Conservation (phyloP, 2,329 filamentous ascomycete genomes). For the Neofusicoccum laricinum region DNA sequence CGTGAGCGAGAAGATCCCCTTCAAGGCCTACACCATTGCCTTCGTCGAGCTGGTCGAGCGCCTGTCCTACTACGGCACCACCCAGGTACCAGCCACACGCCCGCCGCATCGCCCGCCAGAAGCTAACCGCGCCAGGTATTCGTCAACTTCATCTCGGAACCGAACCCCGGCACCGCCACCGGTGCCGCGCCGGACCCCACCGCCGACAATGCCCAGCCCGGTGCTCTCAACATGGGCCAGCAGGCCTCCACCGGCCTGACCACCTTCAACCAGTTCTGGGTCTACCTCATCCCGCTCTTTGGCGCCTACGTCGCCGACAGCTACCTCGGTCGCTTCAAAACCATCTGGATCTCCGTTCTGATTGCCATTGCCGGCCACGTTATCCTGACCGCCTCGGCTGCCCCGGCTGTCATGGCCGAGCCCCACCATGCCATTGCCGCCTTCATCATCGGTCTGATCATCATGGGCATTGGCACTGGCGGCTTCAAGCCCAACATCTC, state of each 20-base stretch:
- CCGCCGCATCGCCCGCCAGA: background rate
- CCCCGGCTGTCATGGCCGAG: constrained; percentile 50
- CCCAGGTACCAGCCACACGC: background rate
- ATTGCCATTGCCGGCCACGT: constrained; percentile 59
- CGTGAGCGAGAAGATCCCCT: constrained; percentile 33
- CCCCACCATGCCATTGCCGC: constrained; percentile 51
- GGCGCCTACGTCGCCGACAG: constrained; percentile 60
- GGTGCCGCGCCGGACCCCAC: constrained; percentile 29
- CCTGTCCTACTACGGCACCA: constrained; percentile 38
- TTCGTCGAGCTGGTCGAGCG: constrained; percentile 39
- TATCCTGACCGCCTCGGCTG: constrained; percentile 54
- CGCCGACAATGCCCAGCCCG: constrained; percentile 37
- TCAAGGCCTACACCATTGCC: constrained; percentile 36
- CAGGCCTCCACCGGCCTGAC: constrained; percentile 51
- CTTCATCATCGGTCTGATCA: constrained; percentile 56
- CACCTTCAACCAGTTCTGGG: constrained; percentile 56
- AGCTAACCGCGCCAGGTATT: constrained; percentile 26
- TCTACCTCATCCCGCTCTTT: constrained; percentile 57
- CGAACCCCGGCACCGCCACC: constrained; percentile 28
- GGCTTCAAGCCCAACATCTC: constrained; percentile 67
- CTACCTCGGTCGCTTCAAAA: constrained; percentile 60
- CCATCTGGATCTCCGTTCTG: constrained; percentile 54
- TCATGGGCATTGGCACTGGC: constrained; percentile 66
- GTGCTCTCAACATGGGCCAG: constrained; percentile 56
- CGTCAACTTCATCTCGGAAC: constrained; percentile 38